Evolutionary conservation across 257 asterid genomes (phyloP).

Genomic region (Solanum medicagineum): DNA sequence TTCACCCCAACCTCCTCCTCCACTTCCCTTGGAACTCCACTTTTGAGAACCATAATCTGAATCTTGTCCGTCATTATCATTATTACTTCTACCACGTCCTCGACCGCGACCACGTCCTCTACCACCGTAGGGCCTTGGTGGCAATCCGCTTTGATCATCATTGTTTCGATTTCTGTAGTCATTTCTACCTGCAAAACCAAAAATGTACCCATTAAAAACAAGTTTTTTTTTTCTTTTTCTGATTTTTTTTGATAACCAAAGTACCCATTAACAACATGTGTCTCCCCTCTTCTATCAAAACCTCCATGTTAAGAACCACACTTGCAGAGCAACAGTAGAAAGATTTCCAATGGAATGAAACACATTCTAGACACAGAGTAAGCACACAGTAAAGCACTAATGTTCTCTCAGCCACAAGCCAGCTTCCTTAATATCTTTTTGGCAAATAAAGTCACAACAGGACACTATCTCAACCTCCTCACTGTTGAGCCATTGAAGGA

Average conservation of each 20-base stretch:
- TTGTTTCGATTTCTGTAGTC: slow-evolving; percentile 52
- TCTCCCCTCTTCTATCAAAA: neutral
- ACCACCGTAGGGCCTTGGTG: slow-evolving; percentile 47
- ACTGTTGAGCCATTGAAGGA: neutral
- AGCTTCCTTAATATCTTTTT: neutral
- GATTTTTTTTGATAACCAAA: no score
- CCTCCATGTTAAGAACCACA: neutral
- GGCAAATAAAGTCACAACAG: neutral
- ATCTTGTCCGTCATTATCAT: slow-evolving; percentile 24
- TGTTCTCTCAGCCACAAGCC: neutral
- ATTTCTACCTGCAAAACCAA: slow-evolving; percentile 50
- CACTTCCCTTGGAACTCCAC: slow-evolving; percentile 56
- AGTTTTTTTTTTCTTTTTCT: neutral
- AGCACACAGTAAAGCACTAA: neutral
- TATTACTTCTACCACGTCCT: slow-evolving; percentile 38
- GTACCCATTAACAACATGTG: no score
- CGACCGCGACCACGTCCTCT: slow-evolving; percentile 39
- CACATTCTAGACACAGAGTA: neutral
- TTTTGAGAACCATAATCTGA: slow-evolving; percentile 36
- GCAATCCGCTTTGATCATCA: slow-evolving; percentile 47
- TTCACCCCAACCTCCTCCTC: slow-evolving; percentile 47
- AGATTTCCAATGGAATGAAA: neutral
- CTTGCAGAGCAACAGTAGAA: neutral
- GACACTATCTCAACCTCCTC: neutral
- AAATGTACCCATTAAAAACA: neutral